phyloP scores from a whole-genome alignment of 208 protist species.

The Leishmania tropica region DNA sequence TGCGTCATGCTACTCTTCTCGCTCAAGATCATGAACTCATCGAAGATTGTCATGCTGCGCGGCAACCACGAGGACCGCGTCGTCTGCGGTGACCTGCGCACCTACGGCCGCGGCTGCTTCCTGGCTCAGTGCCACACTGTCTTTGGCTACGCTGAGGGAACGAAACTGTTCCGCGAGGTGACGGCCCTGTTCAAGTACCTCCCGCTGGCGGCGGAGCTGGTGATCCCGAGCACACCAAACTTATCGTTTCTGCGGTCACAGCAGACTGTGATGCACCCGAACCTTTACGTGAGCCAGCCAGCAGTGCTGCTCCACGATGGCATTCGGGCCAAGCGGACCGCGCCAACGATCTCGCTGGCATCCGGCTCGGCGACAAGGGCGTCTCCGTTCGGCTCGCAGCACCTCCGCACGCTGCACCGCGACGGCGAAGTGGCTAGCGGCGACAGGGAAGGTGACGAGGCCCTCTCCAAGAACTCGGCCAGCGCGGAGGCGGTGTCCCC shows the following conservation, averaged over 20 bases:
- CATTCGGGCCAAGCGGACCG: neutral
- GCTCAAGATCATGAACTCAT: constrained; percentile 73
- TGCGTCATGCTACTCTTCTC: constrained; percentile 86
- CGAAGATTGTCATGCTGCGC: constrained; percentile 76
- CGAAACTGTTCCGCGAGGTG: constrained; percentile 57
- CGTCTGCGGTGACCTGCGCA: constrained; percentile 70
- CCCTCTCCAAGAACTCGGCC: neutral
- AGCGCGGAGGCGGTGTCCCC: neutral
- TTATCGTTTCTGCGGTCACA: constrained; percentile 32
- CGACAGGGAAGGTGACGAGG: constrained; percentile 11
- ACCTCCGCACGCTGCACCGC: neutral
- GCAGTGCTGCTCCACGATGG: constrained; percentile 28
- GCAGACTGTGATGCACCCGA: constrained; percentile 37
- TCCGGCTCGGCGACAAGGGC: neutral
- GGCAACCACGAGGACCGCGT: constrained; percentile 89
- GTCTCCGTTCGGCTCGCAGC: neutral
- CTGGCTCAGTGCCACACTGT: constrained; percentile 63
- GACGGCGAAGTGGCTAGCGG: constrained; percentile 21
- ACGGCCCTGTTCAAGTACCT: constrained; percentile 76
- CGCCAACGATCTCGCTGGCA: neutral
- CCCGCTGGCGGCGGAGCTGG: constrained; percentile 66
- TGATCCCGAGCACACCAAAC: constrained; percentile 55
- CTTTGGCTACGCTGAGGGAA: constrained; percentile 61
- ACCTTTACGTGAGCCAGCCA: constrained; percentile 43
- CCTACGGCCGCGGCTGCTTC: constrained; percentile 72